phyloP scores from a whole-genome alignment of 23 red algal species.

The Cyanidioschyzon merolae region DNA sequence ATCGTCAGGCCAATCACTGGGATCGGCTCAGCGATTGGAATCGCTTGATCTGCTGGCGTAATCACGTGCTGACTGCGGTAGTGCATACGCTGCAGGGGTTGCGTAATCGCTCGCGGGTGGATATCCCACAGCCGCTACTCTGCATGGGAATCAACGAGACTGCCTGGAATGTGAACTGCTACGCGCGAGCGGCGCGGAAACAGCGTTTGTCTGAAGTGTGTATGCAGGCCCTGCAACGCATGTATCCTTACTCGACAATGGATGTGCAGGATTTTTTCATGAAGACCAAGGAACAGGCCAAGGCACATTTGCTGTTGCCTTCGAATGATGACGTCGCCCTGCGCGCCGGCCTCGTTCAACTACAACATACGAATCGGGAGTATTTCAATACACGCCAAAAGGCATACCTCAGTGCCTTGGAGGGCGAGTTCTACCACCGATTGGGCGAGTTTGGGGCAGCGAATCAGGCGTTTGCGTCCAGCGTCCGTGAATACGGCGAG shows the following conservation, averaged over 20 bases:
- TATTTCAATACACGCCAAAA: slow-evolving; percentile 67
- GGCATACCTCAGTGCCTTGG: slow-evolving; percentile 68
- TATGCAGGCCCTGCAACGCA: slow-evolving; percentile 54
- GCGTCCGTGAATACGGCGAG: slow-evolving; percentile 37
- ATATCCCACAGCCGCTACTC: slow-evolving; percentile 39
- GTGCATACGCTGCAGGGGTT: slow-evolving; percentile 70
- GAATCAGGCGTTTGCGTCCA: slow-evolving; percentile 46
- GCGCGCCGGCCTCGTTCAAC: slow-evolving; percentile 51
- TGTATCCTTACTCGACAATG: slow-evolving; percentile 92
- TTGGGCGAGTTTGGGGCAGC: slow-evolving; percentile 41
- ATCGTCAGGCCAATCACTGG: slow-evolving; percentile 51
- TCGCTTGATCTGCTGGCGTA: slow-evolving; percentile 75
- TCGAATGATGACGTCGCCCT: slow-evolving; percentile 32
- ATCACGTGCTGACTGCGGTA: slow-evolving; percentile 71
- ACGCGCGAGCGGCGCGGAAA: slow-evolving; percentile 67
- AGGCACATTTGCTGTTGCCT: slow-evolving; percentile 45
- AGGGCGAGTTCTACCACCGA: slow-evolving; percentile 44
- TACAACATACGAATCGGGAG: slow-evolving; percentile 63
- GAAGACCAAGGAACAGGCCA: slow-evolving; percentile 82
- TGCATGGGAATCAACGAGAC: slow-evolving; percentile 87
- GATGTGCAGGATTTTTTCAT: slow-evolving; percentile 79
- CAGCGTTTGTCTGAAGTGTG: slow-evolving; percentile 65
- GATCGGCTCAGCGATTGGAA: slow-evolving; percentile 55
- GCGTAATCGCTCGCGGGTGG: slow-evolving; percentile 17
- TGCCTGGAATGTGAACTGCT: slow-evolving; percentile 83